phyloP scores from a whole-genome alignment of 2,329 filamentous ascomycete genomes.

The Scortechinia acanthostroma region DNA sequence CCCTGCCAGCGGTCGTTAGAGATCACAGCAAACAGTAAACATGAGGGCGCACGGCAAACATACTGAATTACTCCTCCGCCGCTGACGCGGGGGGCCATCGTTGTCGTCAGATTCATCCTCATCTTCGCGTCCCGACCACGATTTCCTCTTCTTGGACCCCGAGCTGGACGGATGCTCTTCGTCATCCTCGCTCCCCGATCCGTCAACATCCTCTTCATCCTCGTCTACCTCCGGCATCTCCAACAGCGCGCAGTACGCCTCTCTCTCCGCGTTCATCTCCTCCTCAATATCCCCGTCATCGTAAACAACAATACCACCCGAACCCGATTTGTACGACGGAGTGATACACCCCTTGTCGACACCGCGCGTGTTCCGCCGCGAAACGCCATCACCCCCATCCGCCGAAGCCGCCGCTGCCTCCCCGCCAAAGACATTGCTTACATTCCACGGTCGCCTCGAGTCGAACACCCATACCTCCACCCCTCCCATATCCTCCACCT shows the following conservation, averaged over 20 bases:
- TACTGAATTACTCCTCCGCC: conserved; percentile 83
- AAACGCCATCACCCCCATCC: conserved; percentile 34
- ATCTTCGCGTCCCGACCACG: conserved; percentile 65
- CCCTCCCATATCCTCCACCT: conserved; percentile 66
- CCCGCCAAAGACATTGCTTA: conserved; percentile 86
- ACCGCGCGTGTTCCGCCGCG: conserved; percentile 58
- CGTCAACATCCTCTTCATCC: conserved; percentile 48
- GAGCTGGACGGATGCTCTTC: conserved; percentile 15
- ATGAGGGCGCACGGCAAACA: conserved; percentile 41
- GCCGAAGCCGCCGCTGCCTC: conserved; percentile 46
- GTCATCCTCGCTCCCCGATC: conserved; percentile 45
- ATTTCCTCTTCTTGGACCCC: conserved; percentile 69
- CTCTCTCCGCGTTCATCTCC: conserved; percentile 68
- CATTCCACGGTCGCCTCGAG: conserved; percentile 85
- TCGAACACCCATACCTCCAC: conserved; percentile 95
- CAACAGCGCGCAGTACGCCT: conserved; percentile 81
- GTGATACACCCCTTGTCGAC: conserved; percentile 65
- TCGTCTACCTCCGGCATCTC: conserved; percentile 76
- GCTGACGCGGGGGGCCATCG: conserved; percentile 69
- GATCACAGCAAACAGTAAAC: background rate
- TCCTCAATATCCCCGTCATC: conserved; percentile 88
- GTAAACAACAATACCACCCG: conserved; percentile 90
- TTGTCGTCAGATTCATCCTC: conserved; percentile 64
- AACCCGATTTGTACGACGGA: conserved; percentile 75
- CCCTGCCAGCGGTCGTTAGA: conserved; percentile 11